Percentiles rank a stretch among this genome's conserved stretches.
phyloP scores from a whole-genome alignment of 805 yeast genomes.

The Torulaspora microellipsoides region DNA sequence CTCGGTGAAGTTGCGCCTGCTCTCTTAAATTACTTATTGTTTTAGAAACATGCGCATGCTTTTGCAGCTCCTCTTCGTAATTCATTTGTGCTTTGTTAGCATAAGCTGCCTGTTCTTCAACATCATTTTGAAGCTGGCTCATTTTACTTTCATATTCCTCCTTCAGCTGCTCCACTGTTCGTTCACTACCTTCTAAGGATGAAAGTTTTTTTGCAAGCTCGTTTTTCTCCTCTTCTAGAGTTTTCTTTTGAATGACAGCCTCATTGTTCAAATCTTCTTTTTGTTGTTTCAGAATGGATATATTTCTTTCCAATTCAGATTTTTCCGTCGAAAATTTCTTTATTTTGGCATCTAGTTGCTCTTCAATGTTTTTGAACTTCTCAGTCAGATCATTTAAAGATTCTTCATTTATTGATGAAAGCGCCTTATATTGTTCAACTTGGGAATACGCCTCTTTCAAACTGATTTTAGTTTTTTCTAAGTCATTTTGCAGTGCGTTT shows the following conservation, averaged over 20 bases:
- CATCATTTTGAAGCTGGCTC: conserved; percentile 33
- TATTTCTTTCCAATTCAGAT: conserved; percentile 16
- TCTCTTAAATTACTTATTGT: conserved; percentile 40
- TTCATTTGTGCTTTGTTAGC: conserved; percentile 48
- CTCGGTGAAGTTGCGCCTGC: conserved; percentile 32
- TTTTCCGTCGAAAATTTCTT: conserved; percentile 21
- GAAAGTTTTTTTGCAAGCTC: conserved; percentile 28
- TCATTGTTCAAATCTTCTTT: conserved; percentile 33
- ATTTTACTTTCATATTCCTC: conserved; percentile 32
- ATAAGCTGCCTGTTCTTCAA: conserved; percentile 43
- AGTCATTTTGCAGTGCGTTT: conserved; percentile 35
- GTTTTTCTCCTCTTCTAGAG: conserved; percentile 23
- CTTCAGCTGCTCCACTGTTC: conserved; percentile 18
- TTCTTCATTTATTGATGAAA: conserved; percentile 63
- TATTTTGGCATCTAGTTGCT: conserved; percentile 17
- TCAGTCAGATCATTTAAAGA: conserved; percentile 52
- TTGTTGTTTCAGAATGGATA: conserved; percentile 31
- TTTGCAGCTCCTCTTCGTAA: conserved; percentile 51
- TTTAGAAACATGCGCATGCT: conserved; percentile 49
- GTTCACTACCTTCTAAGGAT: conserved; percentile 27
- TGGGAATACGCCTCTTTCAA: conserved; percentile 54
- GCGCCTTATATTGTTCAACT: conserved; percentile 54
- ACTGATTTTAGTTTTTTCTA: conserved; percentile 48
- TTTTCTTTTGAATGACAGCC: conserved; percentile 25
- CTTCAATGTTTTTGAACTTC: conserved; percentile 47